Percentiles rank a stretch among this genome's conserved stretches.
These are phyloP conservation scores for Leptographium lundbergii DNA, from an alignment of 2,329 filamentous ascomycete genomes.

Conservation along the genomic window DNA sequence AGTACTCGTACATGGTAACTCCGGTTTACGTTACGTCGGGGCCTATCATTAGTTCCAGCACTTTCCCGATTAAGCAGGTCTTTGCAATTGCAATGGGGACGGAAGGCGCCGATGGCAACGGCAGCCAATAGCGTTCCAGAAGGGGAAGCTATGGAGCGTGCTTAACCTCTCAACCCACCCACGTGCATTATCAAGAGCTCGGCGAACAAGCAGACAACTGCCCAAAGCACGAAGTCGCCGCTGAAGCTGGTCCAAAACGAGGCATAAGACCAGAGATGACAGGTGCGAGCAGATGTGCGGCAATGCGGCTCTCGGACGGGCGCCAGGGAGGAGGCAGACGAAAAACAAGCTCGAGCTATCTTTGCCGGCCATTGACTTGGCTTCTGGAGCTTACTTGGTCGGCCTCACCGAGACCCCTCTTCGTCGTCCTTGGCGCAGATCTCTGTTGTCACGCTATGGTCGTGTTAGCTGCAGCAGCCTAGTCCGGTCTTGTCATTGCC, in stretches of 20 bases:
- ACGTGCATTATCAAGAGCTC: neutral
- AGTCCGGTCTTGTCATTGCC: too few relatives aligned
- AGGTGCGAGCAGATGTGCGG: too few relatives aligned
- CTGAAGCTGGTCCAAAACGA: neutral
- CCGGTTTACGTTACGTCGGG: neutral
- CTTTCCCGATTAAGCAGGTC: slow-evolving; percentile 1
- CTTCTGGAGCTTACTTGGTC: too few relatives aligned
- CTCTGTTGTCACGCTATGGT: too few relatives aligned
- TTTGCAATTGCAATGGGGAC: neutral
- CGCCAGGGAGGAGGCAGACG: too few relatives aligned
- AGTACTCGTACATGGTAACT: neutral
- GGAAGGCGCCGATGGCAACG: neutral
- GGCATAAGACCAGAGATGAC: too few relatives aligned
- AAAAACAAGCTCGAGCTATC: too few relatives aligned
- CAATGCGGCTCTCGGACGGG: too few relatives aligned
- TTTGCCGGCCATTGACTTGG: too few relatives aligned
- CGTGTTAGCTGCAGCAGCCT: too few relatives aligned
- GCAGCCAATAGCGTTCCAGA: neutral
- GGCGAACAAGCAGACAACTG: neutral
- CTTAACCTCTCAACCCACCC: neutral
- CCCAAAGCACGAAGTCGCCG: neutral
- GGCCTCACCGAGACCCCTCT: too few relatives aligned
- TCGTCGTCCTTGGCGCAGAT: too few relatives aligned
- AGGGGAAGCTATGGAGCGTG: neutral
- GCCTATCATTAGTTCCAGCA: neutral